Percentiles rank a stretch among this genome's conserved stretches.
Conservation (phyloP, 164 flowering plant species). For the Magnolia kwangsiensis region DNA sequence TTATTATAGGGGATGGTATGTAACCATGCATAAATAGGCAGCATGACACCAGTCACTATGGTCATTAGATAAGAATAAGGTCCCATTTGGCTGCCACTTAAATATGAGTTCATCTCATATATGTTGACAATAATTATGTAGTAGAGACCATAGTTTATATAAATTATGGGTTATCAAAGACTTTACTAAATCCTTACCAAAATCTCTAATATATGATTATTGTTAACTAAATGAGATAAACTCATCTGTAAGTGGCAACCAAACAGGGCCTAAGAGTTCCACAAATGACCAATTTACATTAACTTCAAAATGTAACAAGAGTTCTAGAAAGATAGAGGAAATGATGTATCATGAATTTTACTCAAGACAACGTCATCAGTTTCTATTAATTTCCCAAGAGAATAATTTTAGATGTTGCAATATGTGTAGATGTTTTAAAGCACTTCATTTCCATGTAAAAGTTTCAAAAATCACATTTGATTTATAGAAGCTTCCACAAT, state of each 20-base stretch:
- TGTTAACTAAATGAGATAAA: too few relatives aligned
- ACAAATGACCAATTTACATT: neutral
- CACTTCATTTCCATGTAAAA: neutral
- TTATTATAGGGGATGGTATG: neutral
- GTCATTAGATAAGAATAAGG: neutral
- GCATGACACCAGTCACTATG: neutral
- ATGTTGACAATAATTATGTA: too few relatives aligned
- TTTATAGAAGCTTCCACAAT: neutral
- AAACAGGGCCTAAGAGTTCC: neutral
- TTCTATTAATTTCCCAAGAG: neutral
- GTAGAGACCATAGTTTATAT: neutral
- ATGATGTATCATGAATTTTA: neutral
- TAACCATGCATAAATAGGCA: neutral
- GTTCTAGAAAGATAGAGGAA: neutral
- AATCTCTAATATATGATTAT: too few relatives aligned
- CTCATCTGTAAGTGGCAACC: neutral
- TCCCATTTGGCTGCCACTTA: neutral
- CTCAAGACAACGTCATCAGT: neutral
- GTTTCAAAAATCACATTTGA: neutral
- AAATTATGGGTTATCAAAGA: neutral
- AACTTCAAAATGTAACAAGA: neutral
- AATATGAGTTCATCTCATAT: too few relatives aligned
- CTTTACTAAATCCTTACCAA: neutral
- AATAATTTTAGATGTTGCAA: neutral
- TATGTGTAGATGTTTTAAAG: neutral